Evolutionary conservation across 768 basidiomycete genomes (phyloP), one percentile per base, ranked within the genome.

Genomic region (Amanita molliuscula): DNA sequence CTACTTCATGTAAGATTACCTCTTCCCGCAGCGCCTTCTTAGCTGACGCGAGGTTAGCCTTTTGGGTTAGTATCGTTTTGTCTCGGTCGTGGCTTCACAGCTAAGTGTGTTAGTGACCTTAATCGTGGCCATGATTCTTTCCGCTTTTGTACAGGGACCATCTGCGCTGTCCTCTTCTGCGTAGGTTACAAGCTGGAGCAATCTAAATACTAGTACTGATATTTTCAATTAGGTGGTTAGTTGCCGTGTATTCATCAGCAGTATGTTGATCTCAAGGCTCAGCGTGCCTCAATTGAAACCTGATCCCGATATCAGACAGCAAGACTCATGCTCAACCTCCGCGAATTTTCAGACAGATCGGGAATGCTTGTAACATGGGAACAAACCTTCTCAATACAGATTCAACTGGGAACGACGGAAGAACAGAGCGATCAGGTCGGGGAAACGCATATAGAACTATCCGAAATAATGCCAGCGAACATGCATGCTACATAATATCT

Each of bases 201-300:
- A 16, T 7, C 4, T 35, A 2, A 37, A 10, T 18, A 20, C 6
- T n/a, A 10, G 16, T 48, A 3, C 36, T 48, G 9, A 48, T 9
- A 3, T 28, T 29, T 26, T 16, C 29, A 18, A 25, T 31, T 46
- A 48, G 47, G 13, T 48, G 47, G 47, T 4, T 48, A 23, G 18
- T 48, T 25, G 47, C 47, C 3, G 37, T 48, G 26, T 48, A 48
- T 38, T 48, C 47, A 5, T 48, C 37, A 21, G 47, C 47, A 18
- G 47, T 48, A 28, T 36, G 47, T 36, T 15, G 7, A 21, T 21
- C 13, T 31, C 13, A 5, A 2, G 6, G 2, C 33, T 8, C 20
- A 6, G 21, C 6, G 21, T 33, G 26, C 31, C 16, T 16, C 38
- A 40, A 40, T n/a, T n/a, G n/a, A 40, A 21, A 18, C 20, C 11